Base-by-base conservation (phyloP, 352 stramenopile genomes). In the Phytophthora kernoviae region DNA sequence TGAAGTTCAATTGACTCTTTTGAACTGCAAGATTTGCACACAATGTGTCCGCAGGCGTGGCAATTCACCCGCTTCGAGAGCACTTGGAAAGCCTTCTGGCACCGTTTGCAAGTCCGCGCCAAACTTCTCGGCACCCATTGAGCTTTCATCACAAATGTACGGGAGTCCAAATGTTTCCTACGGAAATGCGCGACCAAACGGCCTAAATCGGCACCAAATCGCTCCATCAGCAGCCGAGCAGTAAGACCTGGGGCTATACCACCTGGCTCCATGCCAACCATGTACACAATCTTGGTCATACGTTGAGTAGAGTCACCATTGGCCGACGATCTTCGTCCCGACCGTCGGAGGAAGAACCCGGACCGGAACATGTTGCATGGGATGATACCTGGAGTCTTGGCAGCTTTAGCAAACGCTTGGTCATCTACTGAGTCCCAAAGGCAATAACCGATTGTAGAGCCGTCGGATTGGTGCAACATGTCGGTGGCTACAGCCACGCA, bases 241-340 rank as follows among this genome's bases (percentile, higher is more conserved):
- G 68, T 74, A 17, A 88, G 53, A 8, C 66, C 60, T 5, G 73
- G 68, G 9, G 66, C 62, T 20, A 58, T 64, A 2, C 74, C 73
- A 12, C 69, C 72, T 46, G 61, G 56, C 37, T 83, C 66, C 15
- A 81, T 46, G 1, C 76, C 79, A 5, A 84, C 62, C 49, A 88
- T 67, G 54, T 88, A 84, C 20, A 86, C 71, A 24, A 88, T 84
- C 65, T 88, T 84, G 33, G 79, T 88, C 20, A 55, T 55, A 4
- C 51, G 40, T 17, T 65, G 39, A 15, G 22, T 55, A 4, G 27
- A 20, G 2, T 62, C 53, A 10, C 30, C 57, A 26, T 27, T 52
- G 14, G 41, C 39, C 10, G 62, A 58, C 21, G 44, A 45, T 41
- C 44, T 45, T 34, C 53, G 51, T 14, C 56, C 55, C 21, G 64